Evolutionary conservation across 2,329 filamentous ascomycete genomes (phyloP).

Genomic region (Tympanopsis confertula): DNA sequence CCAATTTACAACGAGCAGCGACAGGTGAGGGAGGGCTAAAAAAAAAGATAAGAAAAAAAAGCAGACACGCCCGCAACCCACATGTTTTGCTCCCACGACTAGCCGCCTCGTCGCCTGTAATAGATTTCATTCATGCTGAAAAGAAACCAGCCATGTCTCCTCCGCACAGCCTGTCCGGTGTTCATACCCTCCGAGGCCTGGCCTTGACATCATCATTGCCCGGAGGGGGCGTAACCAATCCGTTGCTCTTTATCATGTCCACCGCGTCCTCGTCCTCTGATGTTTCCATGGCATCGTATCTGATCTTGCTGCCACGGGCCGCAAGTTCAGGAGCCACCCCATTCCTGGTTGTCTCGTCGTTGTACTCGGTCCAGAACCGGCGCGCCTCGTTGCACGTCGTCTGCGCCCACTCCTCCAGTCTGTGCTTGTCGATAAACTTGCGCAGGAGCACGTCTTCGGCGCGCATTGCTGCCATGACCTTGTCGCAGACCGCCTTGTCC

Average conservation of each 20-base stretch:
- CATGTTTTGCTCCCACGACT: too few species aligned
- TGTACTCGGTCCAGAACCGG: not conserved
- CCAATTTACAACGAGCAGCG: too few species aligned
- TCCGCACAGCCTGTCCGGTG: too few species aligned
- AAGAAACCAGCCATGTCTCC: too few species aligned
- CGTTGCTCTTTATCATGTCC: not conserved
- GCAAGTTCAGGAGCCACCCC: not conserved
- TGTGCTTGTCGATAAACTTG: slow-evolving; percentile 53
- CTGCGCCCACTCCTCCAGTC: slow-evolving; percentile 57
- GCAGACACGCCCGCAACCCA: too few species aligned
- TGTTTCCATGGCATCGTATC: not conserved
- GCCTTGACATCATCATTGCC: not conserved
- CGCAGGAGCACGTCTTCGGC: slow-evolving; percentile 59
- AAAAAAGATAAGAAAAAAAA: too few species aligned
- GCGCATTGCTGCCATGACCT: slow-evolving; percentile 60
- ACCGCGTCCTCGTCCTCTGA: not conserved
- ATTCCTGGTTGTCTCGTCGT: not conserved
- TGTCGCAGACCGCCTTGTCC: slow-evolving; percentile 51
- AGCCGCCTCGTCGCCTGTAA: too few species aligned
- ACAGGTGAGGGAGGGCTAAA: too few species aligned
- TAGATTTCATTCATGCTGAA: too few species aligned
- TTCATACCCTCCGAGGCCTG: too few species aligned
- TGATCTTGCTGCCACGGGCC: not conserved
- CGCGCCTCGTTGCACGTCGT: not conserved
- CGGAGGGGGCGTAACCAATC: not conserved